These are phyloP conservation scores for Triticum monococcum DNA, from an alignment of 176 grass and related monocot species.

Conservation along the genomic window DNA sequence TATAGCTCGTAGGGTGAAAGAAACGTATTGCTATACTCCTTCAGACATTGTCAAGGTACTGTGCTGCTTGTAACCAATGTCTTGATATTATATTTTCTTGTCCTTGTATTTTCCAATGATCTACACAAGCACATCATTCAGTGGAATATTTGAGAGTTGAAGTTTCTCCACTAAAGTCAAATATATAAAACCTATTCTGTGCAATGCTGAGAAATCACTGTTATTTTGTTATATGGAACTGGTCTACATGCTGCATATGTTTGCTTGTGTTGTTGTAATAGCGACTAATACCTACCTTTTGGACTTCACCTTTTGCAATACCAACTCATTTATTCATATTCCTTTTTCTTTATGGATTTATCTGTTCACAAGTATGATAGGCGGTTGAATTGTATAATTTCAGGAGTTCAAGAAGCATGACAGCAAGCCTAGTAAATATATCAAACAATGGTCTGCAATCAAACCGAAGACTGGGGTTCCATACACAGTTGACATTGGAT, in stretches of 20 bases:
- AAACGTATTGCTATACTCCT: conserved; percentile 90
- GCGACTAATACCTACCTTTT: background rate
- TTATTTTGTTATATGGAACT: background rate
- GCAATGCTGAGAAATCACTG: background rate
- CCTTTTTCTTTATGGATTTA: background rate
- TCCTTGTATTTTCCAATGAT: conserved; percentile 4
- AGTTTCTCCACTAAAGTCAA: conserved; percentile 6
- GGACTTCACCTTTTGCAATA: conserved; percentile 12
- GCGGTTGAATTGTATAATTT: conserved; percentile 23
- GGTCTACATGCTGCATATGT: conserved; percentile 18
- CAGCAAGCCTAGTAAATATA: conserved; percentile 84
- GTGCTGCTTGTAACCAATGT: background rate
- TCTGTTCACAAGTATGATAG: conserved; percentile 29
- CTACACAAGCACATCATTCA: conserved; percentile 6
- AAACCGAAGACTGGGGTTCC: conserved; percentile 92
- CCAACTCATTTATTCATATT: conserved; percentile 10
- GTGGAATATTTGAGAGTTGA: conserved; percentile 7
- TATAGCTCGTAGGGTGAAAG: conserved; percentile 90
- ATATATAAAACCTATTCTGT: background rate
- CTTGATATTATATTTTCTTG: background rate
- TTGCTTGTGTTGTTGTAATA: background rate
- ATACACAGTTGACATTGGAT: conserved; percentile 91
- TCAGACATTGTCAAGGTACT: conserved; percentile 96
- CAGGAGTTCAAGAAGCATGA: conserved; percentile 94
- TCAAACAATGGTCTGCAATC: conserved; percentile 77